A percentile compares a stretch with the other conserved stretches of the same genome.
Evolutionary conservation across 2,329 filamentous ascomycete genomes (phyloP).

Genomic region (Fusarium euwallaceae): DNA sequence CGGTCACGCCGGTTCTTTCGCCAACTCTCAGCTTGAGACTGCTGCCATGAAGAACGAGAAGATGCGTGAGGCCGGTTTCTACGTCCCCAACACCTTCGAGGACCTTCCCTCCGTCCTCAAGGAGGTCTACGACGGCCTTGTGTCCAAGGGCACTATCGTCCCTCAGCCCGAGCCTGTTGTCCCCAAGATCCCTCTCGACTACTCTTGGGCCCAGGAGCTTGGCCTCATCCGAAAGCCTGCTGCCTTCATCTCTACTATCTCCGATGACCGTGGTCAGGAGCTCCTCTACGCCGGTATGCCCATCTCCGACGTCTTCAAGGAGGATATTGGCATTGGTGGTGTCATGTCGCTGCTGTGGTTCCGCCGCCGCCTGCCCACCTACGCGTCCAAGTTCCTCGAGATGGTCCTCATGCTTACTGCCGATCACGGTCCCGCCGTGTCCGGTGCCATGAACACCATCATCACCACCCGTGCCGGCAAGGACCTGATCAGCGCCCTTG

Average conservation of each 20-base stretch:
- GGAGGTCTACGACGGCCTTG: constrained; percentile 88
- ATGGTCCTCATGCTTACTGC: constrained; percentile 99
- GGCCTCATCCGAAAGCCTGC: constrained; percentile 99
- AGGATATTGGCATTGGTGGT: constrained; percentile 99
- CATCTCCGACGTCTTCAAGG: constrained; percentile 99
- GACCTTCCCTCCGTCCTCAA: constrained; percentile 85
- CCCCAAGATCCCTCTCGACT: constrained; percentile 99
- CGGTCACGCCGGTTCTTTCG: constrained; percentile 97
- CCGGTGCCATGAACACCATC: constrained; percentile 99
- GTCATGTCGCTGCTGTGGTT: constrained; percentile 99
- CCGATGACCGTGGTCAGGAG: constrained; percentile 99
- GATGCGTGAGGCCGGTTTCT: constrained; percentile 95
- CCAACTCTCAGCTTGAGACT: constrained; percentile 99
- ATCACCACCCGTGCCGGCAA: constrained; percentile 99
- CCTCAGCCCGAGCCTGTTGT: constrained; percentile 90
- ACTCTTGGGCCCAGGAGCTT: constrained; percentile 99
- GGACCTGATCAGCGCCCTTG: constrained; percentile 95
- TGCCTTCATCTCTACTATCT: constrained; percentile 99
- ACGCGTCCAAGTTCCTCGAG: constrained; percentile 98
- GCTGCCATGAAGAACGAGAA: constrained; percentile 96
- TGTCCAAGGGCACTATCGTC: constrained; percentile 86
- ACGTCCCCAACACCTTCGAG: constrained; percentile 96
- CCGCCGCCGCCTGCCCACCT: constrained; percentile 94
- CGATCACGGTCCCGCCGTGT: constrained; percentile 98
- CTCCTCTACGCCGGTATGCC: constrained; percentile 99